phyloP scores from a whole-genome alignment of 73 alveolate species.

The Breviolum minutum region DNA sequence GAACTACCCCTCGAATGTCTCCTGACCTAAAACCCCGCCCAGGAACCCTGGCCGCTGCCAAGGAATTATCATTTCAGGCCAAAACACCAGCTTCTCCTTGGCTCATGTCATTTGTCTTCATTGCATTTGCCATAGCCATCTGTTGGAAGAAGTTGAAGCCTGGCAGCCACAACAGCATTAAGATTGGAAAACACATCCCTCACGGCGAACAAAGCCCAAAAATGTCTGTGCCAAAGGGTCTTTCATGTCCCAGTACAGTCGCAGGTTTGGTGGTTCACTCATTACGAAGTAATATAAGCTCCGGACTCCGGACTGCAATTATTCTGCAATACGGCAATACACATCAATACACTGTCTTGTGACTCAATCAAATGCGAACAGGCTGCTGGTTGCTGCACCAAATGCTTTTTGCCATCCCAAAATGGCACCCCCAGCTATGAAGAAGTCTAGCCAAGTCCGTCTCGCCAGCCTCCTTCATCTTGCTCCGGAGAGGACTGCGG shows the following conservation, averaged over 20 bases:
- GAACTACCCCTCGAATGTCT: no score
- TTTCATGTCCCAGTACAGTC: no score
- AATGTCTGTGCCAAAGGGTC: no score
- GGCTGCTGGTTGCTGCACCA: neutral
- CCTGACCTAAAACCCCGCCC: no score
- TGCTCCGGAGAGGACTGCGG: slow-evolving; percentile 25
- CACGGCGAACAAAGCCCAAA: no score
- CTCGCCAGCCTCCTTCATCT: neutral
- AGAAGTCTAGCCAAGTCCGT: neutral
- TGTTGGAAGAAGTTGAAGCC: slow-evolving; percentile 51
- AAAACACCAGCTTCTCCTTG: slow-evolving; percentile 30
- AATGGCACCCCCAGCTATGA: neutral
- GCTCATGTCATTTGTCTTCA: neutral
- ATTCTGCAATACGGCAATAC: neutral
- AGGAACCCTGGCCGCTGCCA: no score
- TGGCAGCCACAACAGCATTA: neutral
- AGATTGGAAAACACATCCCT: no score
- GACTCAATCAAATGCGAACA: neutral
- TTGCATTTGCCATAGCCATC: slow-evolving; percentile 48
- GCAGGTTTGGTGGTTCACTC: neutral
- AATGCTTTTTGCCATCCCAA: neutral
- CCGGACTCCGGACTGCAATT: no score
- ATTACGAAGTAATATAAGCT: no score
- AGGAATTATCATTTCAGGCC: neutral
- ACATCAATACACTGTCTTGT: neutral